Evolutionary conservation across 2,329 filamentous ascomycete species (phyloP).

Genomic region (Monosporascus ibericus): DNA sequence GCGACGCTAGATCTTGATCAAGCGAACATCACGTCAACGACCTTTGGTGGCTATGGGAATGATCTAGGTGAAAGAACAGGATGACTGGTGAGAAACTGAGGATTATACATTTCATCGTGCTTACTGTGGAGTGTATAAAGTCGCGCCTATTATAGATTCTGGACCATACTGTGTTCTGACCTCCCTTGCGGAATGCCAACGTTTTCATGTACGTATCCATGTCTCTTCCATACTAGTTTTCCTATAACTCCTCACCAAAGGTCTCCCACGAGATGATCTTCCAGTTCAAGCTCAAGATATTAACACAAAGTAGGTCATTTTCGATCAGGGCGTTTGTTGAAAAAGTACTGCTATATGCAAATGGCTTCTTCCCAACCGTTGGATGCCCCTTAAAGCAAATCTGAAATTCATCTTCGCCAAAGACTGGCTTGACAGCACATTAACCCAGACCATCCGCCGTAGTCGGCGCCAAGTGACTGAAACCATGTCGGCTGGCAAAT

Average conservation of each 20-base stretch:
- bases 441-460: conserved; percentile 2
- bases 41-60: background rate
- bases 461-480: background rate
- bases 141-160: too few species aligned
- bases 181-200: too few species aligned
- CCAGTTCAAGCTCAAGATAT: too few species aligned
- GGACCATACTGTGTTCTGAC: too few species aligned
- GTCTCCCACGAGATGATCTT: too few species aligned
- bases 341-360: conserved; percentile 6
- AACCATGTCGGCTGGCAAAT: background rate
- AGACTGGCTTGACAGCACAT: conserved; percentile 5
- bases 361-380: conserved; percentile 9
- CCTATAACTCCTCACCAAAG: too few species aligned
- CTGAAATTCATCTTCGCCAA: conserved; percentile 7
- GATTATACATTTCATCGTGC: conserved; percentile 7
- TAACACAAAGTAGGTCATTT: background rate
- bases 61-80: too few species aligned
- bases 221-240: too few species aligned
- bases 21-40: background rate
- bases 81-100: background rate
- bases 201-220: too few species aligned
- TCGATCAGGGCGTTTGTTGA: conserved; percentile 1
- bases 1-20: conserved; percentile 9
- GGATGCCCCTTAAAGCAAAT: conserved; percentile 9
- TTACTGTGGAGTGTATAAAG: conserved; percentile 1